Evolutionary conservation across 139 green algal species (phyloP), one percentile per base, ranked within the genome.

Genomic region (Astrephomene gubernaculifera): DNA sequence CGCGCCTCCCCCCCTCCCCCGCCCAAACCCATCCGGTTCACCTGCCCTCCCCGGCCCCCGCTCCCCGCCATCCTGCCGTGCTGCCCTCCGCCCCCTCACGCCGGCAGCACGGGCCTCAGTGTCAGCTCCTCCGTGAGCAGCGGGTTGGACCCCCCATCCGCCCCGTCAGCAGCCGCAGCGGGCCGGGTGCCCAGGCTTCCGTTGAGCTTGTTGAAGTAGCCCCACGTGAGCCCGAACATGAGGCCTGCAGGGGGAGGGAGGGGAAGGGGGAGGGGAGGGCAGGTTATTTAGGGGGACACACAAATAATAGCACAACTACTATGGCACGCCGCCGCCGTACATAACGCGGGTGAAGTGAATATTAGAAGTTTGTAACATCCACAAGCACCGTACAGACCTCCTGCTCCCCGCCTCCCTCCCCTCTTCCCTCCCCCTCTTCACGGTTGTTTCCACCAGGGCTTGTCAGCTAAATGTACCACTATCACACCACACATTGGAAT

Each of bases 141-240:
- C 24, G n/a, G 14, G 54, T 69, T 85, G 25, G n/a, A 53, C 38
- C 22, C n/a, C 24, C 41, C 57, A 22, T 44, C 29, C 24, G 9
- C 39, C 29, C 36, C 76, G 21, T 52, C 31, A 38, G 54, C 57
- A 14, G 60, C 25, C 4, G 60, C 76, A 17, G 19, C n/a, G 12
- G 39, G 41, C 31, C 57, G 60, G 6, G 41, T 25, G 29, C 76
- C 76, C 41, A 83, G 57, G 24, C 4, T 57, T n/a, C 71, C 71
- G 25, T 75, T 78, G 27, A 83, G 57, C 61, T 83, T 83, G 60
- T 83, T 83, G 76, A 83, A 83, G 60, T 83, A 87, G 0, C 81
- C 91, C 95, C 94, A 97, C 64, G 94, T 74, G 27, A 97, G 67
- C 2, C 88, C 93, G 85, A 96, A 97, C 84, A 96, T 92, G 25